A percentile compares a stretch with the other conserved stretches of the same genome.
Conservation (phyloP, 345 rosid species). For the Lumnitzera littorea region DNA sequence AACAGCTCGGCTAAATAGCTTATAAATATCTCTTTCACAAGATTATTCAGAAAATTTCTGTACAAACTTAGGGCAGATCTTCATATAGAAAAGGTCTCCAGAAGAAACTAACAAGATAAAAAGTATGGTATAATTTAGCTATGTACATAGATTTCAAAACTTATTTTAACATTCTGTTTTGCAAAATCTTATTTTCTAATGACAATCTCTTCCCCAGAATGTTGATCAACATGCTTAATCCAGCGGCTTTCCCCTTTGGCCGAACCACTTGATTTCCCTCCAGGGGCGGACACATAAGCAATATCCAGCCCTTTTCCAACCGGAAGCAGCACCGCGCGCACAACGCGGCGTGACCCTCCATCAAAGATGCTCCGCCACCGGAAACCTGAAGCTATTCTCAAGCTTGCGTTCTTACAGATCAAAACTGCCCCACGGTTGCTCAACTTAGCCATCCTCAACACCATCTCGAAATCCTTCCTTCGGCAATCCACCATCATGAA, state of each 20-base stretch:
- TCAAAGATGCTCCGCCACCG: slow-evolving; percentile 50
- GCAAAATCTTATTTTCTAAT: slow-evolving; percentile 33
- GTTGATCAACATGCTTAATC: slow-evolving; percentile 61
- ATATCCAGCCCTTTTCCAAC: slow-evolving; percentile 78
- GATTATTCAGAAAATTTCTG: slow-evolving; percentile 3
- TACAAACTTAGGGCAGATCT: slow-evolving; percentile 1
- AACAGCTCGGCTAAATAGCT: background rate
- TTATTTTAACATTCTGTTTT: background rate
- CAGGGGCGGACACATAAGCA: slow-evolving; percentile 43
- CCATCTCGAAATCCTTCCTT: slow-evolving; percentile 44
- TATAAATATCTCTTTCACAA: background rate
- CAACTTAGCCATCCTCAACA: slow-evolving; percentile 54
- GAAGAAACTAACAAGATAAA: background rate
- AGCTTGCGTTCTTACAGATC: slow-evolving; percentile 64
- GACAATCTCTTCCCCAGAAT: slow-evolving; percentile 72
- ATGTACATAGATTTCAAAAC: slow-evolving; percentile 2
- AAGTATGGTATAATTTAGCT: background rate
- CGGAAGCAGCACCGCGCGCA: slow-evolving; percentile 55
- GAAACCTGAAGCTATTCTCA: slow-evolving; percentile 31
- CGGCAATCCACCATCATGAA: slow-evolving; percentile 73
- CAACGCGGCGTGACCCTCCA: slow-evolving; percentile 46
- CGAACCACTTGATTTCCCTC: slow-evolving; percentile 18
- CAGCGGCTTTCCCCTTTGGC: slow-evolving; percentile 47
- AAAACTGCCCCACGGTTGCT: slow-evolving; percentile 65
- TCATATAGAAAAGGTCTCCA: background rate